phyloP scores from a whole-genome alignment of 2,329 filamentous ascomycete species.

The Pseudogymnoascus sp. region DNA sequence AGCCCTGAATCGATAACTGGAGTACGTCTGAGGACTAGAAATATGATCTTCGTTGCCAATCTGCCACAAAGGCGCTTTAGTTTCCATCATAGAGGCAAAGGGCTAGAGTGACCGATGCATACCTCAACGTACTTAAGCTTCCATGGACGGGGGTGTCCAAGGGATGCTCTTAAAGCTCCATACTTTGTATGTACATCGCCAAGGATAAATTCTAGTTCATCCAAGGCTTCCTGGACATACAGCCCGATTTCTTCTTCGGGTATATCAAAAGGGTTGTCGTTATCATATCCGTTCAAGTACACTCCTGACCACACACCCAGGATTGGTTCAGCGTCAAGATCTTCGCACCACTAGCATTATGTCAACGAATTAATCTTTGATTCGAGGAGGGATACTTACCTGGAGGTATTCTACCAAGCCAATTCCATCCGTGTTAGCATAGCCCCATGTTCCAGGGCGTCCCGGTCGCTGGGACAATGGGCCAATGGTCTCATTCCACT shows the following conservation, averaged over 20 bases:
- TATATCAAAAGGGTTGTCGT: slow-evolving; percentile 26
- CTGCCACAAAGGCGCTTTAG: background rate
- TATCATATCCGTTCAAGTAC: slow-evolving; percentile 28
- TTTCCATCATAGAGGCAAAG: background rate
- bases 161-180: slow-evolving; percentile 38
- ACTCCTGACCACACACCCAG: slow-evolving; percentile 41
- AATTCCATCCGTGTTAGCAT: slow-evolving; percentile 38
- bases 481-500: slow-evolving; percentile 36
- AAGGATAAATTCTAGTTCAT: slow-evolving; percentile 45
- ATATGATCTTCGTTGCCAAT: slow-evolving; percentile 35
- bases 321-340: slow-evolving; percentile 38
- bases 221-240: slow-evolving; percentile 39
- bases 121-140: slow-evolving; percentile 42
- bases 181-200: slow-evolving; percentile 37
- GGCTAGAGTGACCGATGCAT: slow-evolving; percentile 21
- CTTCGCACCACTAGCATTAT: slow-evolving; percentile 34
- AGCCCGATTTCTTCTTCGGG: slow-evolving; percentile 35
- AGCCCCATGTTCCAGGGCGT: slow-evolving; percentile 36
- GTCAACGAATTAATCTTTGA: background rate
- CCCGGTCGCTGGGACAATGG: slow-evolving; percentile 29
- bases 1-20: slow-evolving; percentile 35
- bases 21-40: slow-evolving; percentile 28
- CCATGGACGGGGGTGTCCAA: slow-evolving; percentile 44
- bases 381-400: slow-evolving; percentile 12
- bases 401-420: slow-evolving; percentile 43